Percentiles rank a stretch among this genome's conserved stretches.
phyloP scores from a whole-genome alignment of 2,329 filamentous ascomycete species.

The Triangularia setosa region DNA sequence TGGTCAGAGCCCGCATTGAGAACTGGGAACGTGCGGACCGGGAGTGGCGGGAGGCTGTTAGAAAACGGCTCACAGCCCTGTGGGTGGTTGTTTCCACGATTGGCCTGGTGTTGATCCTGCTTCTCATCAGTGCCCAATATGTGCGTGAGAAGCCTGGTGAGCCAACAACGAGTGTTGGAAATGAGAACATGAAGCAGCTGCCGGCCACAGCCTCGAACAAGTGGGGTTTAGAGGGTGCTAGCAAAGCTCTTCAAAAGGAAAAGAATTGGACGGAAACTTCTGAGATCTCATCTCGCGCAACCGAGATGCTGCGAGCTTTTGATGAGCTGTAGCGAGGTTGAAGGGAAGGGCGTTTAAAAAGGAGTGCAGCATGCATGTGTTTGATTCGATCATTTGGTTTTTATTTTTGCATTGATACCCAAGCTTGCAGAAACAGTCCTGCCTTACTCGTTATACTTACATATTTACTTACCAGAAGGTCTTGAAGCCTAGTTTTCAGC shows the following conservation, averaged over 20 bases:
- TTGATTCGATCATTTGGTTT: not conserved
- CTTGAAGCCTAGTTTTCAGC: not conserved
- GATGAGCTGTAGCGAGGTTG: slow-evolving; percentile 42
- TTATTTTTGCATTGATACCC: slow-evolving; percentile 5
- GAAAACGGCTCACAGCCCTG: slow-evolving; percentile 56
- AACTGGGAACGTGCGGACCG: slow-evolving; percentile 63
- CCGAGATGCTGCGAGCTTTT: slow-evolving; percentile 40
- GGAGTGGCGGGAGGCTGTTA: slow-evolving; percentile 65
- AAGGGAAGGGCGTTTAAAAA: not conserved
- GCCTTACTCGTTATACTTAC: not conserved
- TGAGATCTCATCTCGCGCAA: slow-evolving; percentile 1
- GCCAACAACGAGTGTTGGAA: slow-evolving; percentile 14
- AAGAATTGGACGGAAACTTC: slow-evolving; percentile 7
- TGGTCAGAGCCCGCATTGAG: slow-evolving; percentile 61
- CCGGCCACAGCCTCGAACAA: not conserved
- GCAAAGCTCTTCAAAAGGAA: not conserved
- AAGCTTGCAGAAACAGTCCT: not conserved
- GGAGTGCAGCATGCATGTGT: not conserved
- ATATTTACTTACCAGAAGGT: not conserved
- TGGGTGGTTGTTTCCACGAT: slow-evolving; percentile 57
- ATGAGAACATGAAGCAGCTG: slow-evolving; percentile 10
- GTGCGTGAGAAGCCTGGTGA: slow-evolving; percentile 3
- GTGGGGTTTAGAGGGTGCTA: slow-evolving; percentile 3
- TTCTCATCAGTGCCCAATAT: slow-evolving; percentile 39
- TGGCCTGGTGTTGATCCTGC: slow-evolving; percentile 44